Conservation (phyloP, 2,329 filamentous ascomycete species). For the Oidium heveae region DNA sequence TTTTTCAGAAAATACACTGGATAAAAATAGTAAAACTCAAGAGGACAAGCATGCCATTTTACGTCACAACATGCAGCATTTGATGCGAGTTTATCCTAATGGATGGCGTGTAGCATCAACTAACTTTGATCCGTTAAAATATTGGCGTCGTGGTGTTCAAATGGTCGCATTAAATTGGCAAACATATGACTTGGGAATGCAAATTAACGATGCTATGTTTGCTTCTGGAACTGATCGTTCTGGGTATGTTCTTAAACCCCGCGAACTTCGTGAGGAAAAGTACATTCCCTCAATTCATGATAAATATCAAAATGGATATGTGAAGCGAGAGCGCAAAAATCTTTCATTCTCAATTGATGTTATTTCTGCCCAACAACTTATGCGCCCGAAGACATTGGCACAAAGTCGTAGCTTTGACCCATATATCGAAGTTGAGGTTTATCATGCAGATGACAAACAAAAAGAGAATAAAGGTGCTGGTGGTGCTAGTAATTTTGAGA, state of each 20-base stretch:
- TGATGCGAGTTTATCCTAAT: constrained; percentile 88
- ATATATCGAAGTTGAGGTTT: constrained; percentile 85
- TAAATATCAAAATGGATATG: constrained; percentile 25
- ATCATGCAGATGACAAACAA: constrained; percentile 77
- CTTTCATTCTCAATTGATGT: constrained; percentile 71
- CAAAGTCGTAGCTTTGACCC: constrained; percentile 60
- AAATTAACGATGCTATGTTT: constrained; percentile 96
- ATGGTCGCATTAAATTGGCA: constrained; percentile 99
- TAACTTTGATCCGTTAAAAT: constrained; percentile 83
- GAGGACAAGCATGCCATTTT: constrained; percentile 58
- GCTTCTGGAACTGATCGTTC: constrained; percentile 63
- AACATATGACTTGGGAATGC: constrained; percentile 85
- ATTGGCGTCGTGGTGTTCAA: constrained; percentile 88
- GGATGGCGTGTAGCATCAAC: constrained; percentile 59
- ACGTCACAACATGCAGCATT: constrained; percentile 69
- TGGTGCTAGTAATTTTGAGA: constrained; percentile 39
- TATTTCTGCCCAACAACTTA: constrained; percentile 84
- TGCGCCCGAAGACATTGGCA: constrained; percentile 51
- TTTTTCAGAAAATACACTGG: constrained; percentile 73
- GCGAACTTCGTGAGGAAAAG: constrained; percentile 51
- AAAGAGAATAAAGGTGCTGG: constrained; percentile 56
- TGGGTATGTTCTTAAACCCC: constrained; percentile 84
- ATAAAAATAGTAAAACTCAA: constrained; percentile 49
- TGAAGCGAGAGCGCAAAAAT: constrained; percentile 54
- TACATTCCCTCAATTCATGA: constrained; percentile 25